A percentile compares a stretch with the other conserved stretches of the same genome.
phyloP scores from a whole-genome alignment of 1,139 yeast species.

The Hemisphaericaspora xylanilytica region DNA sequence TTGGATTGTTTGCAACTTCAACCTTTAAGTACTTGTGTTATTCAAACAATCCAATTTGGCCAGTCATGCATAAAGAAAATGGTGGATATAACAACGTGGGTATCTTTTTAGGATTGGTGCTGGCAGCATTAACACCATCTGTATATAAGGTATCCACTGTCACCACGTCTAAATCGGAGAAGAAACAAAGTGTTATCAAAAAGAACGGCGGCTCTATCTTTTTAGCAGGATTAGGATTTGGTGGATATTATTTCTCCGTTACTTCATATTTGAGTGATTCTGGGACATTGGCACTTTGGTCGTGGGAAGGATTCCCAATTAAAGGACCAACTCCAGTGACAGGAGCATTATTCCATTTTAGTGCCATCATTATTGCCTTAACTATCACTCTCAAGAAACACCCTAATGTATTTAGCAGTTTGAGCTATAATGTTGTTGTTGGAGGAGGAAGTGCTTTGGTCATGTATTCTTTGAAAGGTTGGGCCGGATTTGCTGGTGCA shows the following conservation, averaged over 20 bases:
- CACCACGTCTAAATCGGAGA: constrained; percentile 2
- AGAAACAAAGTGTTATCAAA: constrained; percentile 1
- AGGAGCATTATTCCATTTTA: constrained; percentile 71
- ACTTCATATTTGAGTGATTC: constrained; percentile 81
- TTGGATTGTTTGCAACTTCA: constrained; percentile 74
- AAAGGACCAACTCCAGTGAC: constrained; percentile 89
- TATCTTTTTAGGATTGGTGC: constrained; percentile 59
- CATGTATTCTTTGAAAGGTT: constrained; percentile 55
- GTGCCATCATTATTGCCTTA: constrained; percentile 59
- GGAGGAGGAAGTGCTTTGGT: constrained; percentile 53
- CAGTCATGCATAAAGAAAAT: constrained; percentile 79
- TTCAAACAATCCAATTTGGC: constrained; percentile 95
- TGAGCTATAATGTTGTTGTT: constrained; percentile 27
- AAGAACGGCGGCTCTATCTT: constrained; percentile 37
- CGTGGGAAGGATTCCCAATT: constrained; percentile 91
- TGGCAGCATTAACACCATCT: constrained; percentile 53
- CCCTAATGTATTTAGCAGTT: constrained; percentile 25
- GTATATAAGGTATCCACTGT: background rate
- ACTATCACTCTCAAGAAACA: constrained; percentile 25
- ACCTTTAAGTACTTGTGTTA: constrained; percentile 71
- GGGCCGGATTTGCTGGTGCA: constrained; percentile 87
- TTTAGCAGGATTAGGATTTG: constrained; percentile 68
- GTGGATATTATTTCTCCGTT: constrained; percentile 68
- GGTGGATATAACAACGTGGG: constrained; percentile 87
- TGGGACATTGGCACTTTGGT: constrained; percentile 83